Evolutionary conservation across 202 grass and related monocot genomes (phyloP).

Genomic region (Setaria viridis): DNA sequence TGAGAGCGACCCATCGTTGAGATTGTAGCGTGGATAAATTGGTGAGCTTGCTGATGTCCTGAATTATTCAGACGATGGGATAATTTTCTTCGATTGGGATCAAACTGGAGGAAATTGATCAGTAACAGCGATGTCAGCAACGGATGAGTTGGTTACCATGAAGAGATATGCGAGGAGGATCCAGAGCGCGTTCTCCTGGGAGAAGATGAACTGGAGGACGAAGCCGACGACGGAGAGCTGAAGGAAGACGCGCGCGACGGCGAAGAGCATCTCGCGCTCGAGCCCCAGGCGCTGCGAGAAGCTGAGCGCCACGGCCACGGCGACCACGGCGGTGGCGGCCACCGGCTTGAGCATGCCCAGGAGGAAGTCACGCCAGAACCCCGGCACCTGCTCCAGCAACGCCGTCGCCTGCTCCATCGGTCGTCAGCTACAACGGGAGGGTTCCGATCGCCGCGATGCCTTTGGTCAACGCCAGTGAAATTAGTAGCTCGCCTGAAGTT

Average conservation of each 20-base stretch:
- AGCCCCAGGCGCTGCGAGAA: slow-evolving; percentile 64
- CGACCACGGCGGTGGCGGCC: slow-evolving; percentile 52
- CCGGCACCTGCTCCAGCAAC: slow-evolving; percentile 14
- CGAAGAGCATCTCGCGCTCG: slow-evolving; percentile 72
- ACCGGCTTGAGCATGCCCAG: slow-evolving; percentile 71
- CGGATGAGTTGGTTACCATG: slow-evolving; percentile 50
- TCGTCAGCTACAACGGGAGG: background rate
- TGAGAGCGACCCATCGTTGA: too few relatives aligned
- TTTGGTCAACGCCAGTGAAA: background rate
- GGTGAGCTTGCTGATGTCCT: too few relatives aligned
- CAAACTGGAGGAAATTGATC: too few relatives aligned
- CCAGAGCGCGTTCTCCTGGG: slow-evolving; percentile 57
- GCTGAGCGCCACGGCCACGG: slow-evolving; percentile 65
- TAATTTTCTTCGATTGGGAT: too few relatives aligned
- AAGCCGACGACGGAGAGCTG: slow-evolving; percentile 87
- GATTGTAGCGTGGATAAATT: too few relatives aligned
- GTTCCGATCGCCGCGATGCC: background rate
- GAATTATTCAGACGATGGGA: too few relatives aligned
- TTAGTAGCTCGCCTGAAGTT: background rate
- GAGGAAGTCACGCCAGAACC: slow-evolving; percentile 73
- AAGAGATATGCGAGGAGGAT: slow-evolving; percentile 86
- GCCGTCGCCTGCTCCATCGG: background rate
- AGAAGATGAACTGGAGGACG: slow-evolving; percentile 86
- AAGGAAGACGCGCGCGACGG: slow-evolving; percentile 64
- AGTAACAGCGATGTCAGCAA: too few relatives aligned